Base-by-base conservation (phyloP, 1,284 basidiomycete genomes). In the Ceratobasidium sp. region DNA sequence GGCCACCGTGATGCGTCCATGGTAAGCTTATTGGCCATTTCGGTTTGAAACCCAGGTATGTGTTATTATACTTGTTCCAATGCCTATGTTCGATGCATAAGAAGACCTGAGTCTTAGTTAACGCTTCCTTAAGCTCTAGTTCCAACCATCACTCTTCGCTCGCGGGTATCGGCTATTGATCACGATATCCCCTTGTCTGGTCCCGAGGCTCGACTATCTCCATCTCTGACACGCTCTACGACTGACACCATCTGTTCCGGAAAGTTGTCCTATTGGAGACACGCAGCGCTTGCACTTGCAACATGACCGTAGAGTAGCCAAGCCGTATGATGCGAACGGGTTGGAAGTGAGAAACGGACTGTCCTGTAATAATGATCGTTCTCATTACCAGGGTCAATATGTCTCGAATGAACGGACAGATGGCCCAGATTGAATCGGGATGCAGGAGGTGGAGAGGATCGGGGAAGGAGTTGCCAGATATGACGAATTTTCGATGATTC, bases 291-390 rank as follows among this genome's bases (percentile, higher is more conserved):
- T 3, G 46, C 65, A 3, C 35, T 67, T 16, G 65, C 44, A 6
- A 12, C 23, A 23, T n/a, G 27, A 27, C 10, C 8, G 4, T 8
- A 27, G 50, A 44, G 33, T 4, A 30, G 18, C 27, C 20, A 23
- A 59, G 6, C 18, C 5, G 23, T 12, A 41, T 23, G 60, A 64
- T 23, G 7, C 5, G 10, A 41, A 18, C 4, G n/a, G 8, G 3
- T 38, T 60, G n/a, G 54, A 60, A 60, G 44, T 7, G 33, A 55
- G 59, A 18, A 59, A 60, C n/a, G 69, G 69, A n/a, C n/a, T 41
- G 52, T 60, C 33, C 69, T 14, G 8, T 54, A 2, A 35, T 10
- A 8, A 60, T 71, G 3, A n/a, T 71, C 23, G 46, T 46, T 23
- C 14, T 44, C 30, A 8, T 71, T 16, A 55, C 69, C 10, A 60